phyloP scores from a whole-genome alignment of 1,284 basidiomycete genomes.

The Papiliotrema laurentii region DNA sequence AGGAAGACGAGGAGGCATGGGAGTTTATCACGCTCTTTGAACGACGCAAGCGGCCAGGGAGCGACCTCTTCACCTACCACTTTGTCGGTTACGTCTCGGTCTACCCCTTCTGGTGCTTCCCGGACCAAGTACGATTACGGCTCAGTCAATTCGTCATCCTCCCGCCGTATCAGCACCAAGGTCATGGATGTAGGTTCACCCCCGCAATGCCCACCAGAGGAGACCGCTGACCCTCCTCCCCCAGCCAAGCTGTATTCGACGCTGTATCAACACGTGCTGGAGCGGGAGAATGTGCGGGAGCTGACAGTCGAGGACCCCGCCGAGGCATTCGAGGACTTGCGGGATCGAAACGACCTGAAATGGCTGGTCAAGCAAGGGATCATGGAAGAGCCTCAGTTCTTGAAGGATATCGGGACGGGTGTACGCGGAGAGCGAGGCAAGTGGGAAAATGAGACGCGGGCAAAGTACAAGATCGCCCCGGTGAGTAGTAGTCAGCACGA shows the following conservation, averaged over 20 bases:
- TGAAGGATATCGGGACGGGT: constrained; percentile 28
- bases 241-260: constrained; percentile 80
- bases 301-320: constrained; percentile 96
- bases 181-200: constrained; percentile 73
- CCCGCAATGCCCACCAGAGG: background rate
- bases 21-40: constrained; percentile 81
- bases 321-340: constrained; percentile 66
- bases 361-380: constrained; percentile 55
- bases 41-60: constrained; percentile 59
- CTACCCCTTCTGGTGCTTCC: constrained; percentile 90
- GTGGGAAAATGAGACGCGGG: constrained; percentile 77
- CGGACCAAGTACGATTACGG: constrained; percentile 75
- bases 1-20: constrained; percentile 80
- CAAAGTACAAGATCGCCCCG: constrained; percentile 80
- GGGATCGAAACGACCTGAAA: constrained; percentile 84
- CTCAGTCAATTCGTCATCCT: constrained; percentile 93
- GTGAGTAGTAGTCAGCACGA: constrained; percentile 52
- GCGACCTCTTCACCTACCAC: constrained; percentile 63
- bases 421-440: constrained; percentile 26
- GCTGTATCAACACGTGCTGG: constrained; percentile 72
- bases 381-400: constrained; percentile 32
- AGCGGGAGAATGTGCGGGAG: constrained; percentile 68
- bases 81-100: constrained; percentile 88
- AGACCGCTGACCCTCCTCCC: constrained; percentile 6
- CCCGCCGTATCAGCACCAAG: constrained; percentile 82